Evolutionary conservation across 495 filamentous ascomycete species (phyloP), one percentile per base, ranked within the genome.

Genomic region (Penicillium coffeae): DNA sequence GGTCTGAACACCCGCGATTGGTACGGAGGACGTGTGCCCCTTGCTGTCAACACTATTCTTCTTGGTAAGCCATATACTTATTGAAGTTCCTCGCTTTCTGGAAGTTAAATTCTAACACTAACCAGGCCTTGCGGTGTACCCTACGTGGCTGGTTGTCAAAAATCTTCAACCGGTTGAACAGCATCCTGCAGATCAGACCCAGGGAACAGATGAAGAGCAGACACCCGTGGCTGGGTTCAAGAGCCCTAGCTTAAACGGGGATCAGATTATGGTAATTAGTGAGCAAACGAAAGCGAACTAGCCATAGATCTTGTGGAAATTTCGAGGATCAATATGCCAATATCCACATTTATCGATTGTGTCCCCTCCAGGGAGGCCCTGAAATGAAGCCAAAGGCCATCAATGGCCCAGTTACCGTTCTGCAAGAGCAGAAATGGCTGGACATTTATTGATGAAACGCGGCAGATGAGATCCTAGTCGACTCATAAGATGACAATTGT

Each of bases 1-100:
- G 81, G 81, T 3, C 45, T 85, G 1, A 76, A 74, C 37, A 72
- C 71, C 0, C 56, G 59, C 3, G 60, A 72, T 16, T 78, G 72
- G 74, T 54, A 65, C 33, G 74, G 72, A 0, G 73, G 74, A 8
- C 50, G 74, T 21, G 73, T 78, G 16, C 74, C 73, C 20, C 53
- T 77, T 32, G 69, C 71, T 3, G 71, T 77, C 0, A 77, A 76
- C 34, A 76, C 73, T 4, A 76, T 77, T 21, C 48, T 77, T 20
- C 59, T 76, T 1, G 70, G 74, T 75, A 45, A 45, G 59, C 57
- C 12, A 22, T n/a, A 33, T 5, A 13, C 12, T 32, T 13, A 3
- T 14, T 27, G 2, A 21, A 1, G 8, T 32, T 5, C 3, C 22
- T 32, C 21, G 3, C 14, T 15, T 35, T 20, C 10, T 30, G 4